These are phyloP conservation scores for Mycena venus DNA, from an alignment of 768 basidiomycete species.

Conservation along the genomic window DNA sequence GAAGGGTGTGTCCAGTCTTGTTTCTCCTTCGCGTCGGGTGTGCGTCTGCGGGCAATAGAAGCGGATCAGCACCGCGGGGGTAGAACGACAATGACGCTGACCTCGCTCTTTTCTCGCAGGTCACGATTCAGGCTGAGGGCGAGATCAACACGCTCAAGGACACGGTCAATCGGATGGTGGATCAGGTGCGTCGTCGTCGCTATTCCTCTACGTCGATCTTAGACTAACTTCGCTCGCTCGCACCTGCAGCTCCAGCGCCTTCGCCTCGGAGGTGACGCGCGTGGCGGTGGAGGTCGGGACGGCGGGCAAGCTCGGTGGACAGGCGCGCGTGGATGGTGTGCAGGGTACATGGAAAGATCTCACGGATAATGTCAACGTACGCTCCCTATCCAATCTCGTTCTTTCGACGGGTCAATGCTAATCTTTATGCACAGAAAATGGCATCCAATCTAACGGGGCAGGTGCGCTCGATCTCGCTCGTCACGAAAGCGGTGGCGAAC, in stretches of 20 bases:
- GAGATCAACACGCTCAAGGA: slow-evolving; percentile 85
- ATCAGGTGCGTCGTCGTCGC: slow-evolving; percentile 21
- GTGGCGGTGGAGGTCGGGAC: slow-evolving; percentile 33
- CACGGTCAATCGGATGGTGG: slow-evolving; percentile 67
- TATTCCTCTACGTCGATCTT: background rate
- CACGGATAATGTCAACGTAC: slow-evolving; percentile 73
- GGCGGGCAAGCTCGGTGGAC: slow-evolving; percentile 85
- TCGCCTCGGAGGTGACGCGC: slow-evolving; percentile 30
- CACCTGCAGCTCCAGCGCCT: slow-evolving; percentile 21
- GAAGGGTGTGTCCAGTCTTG: slow-evolving; percentile 40
- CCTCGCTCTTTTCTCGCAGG: slow-evolving; percentile 40
- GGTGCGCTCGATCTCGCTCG: slow-evolving; percentile 31
- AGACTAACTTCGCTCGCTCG: background rate
- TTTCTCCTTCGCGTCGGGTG: no score
- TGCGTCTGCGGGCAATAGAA: no score
- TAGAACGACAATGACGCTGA: background rate
- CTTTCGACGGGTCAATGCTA: no score
- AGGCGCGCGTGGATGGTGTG: slow-evolving; percentile 89
- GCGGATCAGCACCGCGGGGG: no score
- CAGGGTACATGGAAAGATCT: slow-evolving; percentile 90
- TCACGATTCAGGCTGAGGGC: slow-evolving; percentile 82
- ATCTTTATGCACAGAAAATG: slow-evolving; percentile 78
- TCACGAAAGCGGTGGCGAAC: slow-evolving; percentile 34
- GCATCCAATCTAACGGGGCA: slow-evolving; percentile 56
- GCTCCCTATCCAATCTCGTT: background rate